Base-by-base conservation (phyloP, 495 filamentous ascomycete species). In the Xylaria cubensis region DNA sequence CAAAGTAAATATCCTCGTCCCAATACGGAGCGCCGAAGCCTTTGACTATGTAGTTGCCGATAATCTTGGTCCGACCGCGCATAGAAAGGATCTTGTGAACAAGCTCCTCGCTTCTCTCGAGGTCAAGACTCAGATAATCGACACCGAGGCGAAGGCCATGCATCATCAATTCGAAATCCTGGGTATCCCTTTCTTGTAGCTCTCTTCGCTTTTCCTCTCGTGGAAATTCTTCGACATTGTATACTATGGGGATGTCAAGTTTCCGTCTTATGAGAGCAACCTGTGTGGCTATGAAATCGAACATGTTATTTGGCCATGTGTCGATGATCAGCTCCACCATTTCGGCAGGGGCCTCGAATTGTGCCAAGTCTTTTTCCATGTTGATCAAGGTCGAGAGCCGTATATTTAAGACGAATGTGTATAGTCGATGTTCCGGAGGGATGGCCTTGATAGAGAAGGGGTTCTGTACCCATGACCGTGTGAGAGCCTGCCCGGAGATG, bases 271-370 rank as follows among this genome's bases (percentile, higher is more conserved):
- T 83, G n/a, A 82, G 82, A 0, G 89, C 88, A 26, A 90, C 86
- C 34, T 86, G 86, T 32, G 83, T 81, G 59, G 90, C 87, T 73
- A 92, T 87, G 72, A 78, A 75, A 78, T 78, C 84, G 72, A 82
- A 84, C 77, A 78, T 81, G 78, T 78, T 86, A 74, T 72, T 75
- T 41, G 89, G 90, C 91, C 75, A 86, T 65, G 79, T 83, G 75
- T 93, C 91, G 51, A 93, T 85, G 53, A 90, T 89, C 0, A 94
- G 79, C 77, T 95, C 92, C 48, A 95, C 87, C 15, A 88, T 91
- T 82, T 95, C 92, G 4, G 86, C 90, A 1, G 89, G 87, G 24
- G 90, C 89, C 80, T 93, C 92, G 0, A 93, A 82, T 48, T 89
- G 86, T 21, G 87, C 84, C 68, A 93, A 78, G 64, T 91, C 88